These are phyloP conservation scores for Cenococcum geophilum DNA, from an alignment of 495 filamentous ascomycete species.

Conservation along the genomic window DNA sequence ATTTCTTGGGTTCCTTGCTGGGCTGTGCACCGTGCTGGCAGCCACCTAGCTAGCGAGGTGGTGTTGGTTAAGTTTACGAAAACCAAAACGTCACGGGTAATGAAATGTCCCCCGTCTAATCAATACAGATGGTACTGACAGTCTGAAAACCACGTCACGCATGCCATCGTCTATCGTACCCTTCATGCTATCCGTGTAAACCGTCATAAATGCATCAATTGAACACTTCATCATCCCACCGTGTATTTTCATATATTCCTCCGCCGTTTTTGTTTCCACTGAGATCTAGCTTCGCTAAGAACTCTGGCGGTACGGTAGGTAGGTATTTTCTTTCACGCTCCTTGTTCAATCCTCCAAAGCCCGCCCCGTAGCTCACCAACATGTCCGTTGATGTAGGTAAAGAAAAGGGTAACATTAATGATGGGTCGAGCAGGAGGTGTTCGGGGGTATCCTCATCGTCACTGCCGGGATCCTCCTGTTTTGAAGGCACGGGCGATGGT, in stretches of 20 bases:
- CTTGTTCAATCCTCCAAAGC: conserved; percentile 84
- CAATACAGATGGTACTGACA: conserved; percentile 1
- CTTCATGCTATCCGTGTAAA: not conserved
- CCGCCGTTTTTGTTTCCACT: conserved; percentile 35
- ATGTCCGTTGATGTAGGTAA: conserved; percentile 95
- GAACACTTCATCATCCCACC: conserved; percentile 26
- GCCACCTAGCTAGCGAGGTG: too few relatives aligned
- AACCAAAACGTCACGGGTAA: not conserved
- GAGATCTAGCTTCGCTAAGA: conserved; percentile 80
- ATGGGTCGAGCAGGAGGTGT: conserved; percentile 75
- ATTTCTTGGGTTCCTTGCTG: not conserved
- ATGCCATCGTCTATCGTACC: conserved; percentile 7
- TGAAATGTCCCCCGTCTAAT: not conserved
- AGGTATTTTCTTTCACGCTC: conserved; percentile 93
- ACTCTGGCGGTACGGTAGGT: conserved; percentile 91
- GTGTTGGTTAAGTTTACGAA: too few relatives aligned
- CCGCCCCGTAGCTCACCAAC: conserved; percentile 90
- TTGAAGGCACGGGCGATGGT: conserved; percentile 22
- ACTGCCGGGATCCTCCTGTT: conserved; percentile 10
- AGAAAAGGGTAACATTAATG: conserved; percentile 88
- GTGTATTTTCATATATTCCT: conserved; percentile 20
- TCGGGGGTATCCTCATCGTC: conserved; percentile 55
- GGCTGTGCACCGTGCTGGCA: too few relatives aligned
- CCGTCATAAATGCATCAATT: conserved; percentile 5
- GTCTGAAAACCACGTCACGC: conserved; percentile 2